Percentiles rank a stretch among this genome's conserved stretches.
Evolutionary conservation across 768 basidiomycete genomes (phyloP).

Genomic region (Termitomyces sp.): DNA sequence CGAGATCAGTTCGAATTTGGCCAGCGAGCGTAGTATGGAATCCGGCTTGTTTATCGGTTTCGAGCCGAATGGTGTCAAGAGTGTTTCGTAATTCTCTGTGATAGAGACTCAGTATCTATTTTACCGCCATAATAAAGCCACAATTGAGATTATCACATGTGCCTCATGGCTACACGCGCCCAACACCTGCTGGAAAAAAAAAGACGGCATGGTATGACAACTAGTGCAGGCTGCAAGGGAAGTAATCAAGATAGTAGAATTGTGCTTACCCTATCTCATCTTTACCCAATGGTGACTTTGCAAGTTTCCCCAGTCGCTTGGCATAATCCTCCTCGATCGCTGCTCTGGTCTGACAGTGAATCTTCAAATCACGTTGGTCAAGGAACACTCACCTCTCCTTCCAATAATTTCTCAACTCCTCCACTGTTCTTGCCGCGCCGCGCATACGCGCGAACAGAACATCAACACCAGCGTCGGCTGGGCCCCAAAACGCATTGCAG

Average conservation of each 20-base stretch:
- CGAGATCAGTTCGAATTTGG: slow-evolving; percentile 72
- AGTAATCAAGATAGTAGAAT: not conserved
- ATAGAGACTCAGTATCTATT: slow-evolving; percentile 4
- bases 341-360: slow-evolving; percentile 44
- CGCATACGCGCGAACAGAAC: slow-evolving; percentile 88
- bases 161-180: slow-evolving; percentile 3
- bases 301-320: slow-evolving; percentile 72
- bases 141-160: slow-evolving; percentile 1
- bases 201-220: not conserved
- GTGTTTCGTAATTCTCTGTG: slow-evolving; percentile 75
- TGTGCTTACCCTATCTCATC: slow-evolving; percentile 93
- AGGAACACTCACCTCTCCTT: slow-evolving; percentile 74
- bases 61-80: slow-evolving; percentile 71
- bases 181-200: not conserved
- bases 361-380: not conserved
- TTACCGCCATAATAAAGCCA: not conserved
- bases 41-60: slow-evolving; percentile 78
- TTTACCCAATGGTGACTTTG: slow-evolving; percentile 69
- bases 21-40: slow-evolving; percentile 71
- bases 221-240: not conserved
- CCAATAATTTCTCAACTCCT: slow-evolving; percentile 85
- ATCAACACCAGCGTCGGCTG: slow-evolving; percentile 82
- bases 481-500: slow-evolving; percentile 97
- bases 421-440: slow-evolving; percentile 78
- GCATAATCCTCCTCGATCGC: slow-evolving; percentile 94